A percentile compares a stretch with the other conserved stretches of the same genome.
Evolutionary conservation across 2,329 filamentous ascomycete species (phyloP).

Genomic region (Mycosphaerelloides madeirae): DNA sequence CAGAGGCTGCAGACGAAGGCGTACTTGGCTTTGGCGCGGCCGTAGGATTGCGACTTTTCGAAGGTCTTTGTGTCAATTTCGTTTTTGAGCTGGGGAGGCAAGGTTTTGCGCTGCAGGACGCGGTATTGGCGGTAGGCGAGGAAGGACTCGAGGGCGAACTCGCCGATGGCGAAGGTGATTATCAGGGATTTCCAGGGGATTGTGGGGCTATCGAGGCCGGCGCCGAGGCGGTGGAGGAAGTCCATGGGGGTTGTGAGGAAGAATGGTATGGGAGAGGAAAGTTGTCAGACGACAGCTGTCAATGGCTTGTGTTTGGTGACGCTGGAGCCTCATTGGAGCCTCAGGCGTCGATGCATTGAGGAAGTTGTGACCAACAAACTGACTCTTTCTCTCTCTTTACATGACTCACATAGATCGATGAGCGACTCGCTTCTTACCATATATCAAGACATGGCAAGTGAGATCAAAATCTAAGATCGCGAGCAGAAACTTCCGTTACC

Average conservation of each 20-base stretch:
- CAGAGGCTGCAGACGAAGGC: slow-evolving; percentile 75
- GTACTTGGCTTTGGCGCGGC: slow-evolving; percentile 91
- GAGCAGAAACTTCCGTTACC: background rate
- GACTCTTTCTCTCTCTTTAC: background rate
- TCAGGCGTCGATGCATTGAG: too few relatives aligned
- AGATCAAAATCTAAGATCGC: background rate
- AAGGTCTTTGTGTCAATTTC: slow-evolving; percentile 88
- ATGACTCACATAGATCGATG: background rate
- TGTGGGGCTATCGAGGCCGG: slow-evolving; percentile 80
- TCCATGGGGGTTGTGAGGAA: slow-evolving; percentile 26
- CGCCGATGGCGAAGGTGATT: slow-evolving; percentile 85
- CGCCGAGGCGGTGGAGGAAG: slow-evolving; percentile 61
- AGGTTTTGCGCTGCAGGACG: slow-evolving; percentile 71
- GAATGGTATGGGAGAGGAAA: background rate
- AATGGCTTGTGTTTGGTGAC: background rate
- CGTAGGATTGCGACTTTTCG: slow-evolving; percentile 81
- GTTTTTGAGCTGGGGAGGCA: slow-evolving; percentile 79
- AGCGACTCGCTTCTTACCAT: background rate
- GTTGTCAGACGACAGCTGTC: background rate
- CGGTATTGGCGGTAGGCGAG: slow-evolving; percentile 86
- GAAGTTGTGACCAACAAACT: too few relatives aligned
- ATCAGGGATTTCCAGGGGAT: slow-evolving; percentile 98
- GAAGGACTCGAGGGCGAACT: slow-evolving; percentile 86
- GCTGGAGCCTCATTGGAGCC: slow-evolving; percentile 3
- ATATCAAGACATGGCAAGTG: background rate